Evolutionary conservation across 768 basidiomycete genomes (phyloP), one percentile per base, ranked within the genome.

Genomic region (Glaciozyma antarctica): DNA sequence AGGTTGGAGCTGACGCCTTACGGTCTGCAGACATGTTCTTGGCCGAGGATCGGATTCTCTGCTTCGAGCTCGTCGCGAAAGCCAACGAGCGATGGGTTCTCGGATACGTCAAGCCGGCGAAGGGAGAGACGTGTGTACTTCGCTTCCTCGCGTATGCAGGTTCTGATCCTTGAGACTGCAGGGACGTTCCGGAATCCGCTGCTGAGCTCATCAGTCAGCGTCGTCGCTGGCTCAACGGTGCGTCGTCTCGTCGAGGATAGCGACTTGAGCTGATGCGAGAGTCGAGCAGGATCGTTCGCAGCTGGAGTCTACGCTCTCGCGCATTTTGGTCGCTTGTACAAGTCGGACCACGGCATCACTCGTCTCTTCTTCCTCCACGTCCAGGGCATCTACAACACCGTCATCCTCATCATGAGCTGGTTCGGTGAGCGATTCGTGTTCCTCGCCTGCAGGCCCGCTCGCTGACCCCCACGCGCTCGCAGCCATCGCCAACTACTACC

Each of bases 361-460:
- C 85, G 94, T 74, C 90, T 98, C 88, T 87, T 98, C 80, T 91
- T 97, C 81, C 85, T 99, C 76, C 93, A 97, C 74, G 73, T 99
- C 55, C 94, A 98, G 77, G 92, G 85, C 49, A 64, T 97, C 61
- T 93, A 91, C 77, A 92, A 91, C 77, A 72, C 91, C 58, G 84
- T 88, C 75, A 86, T 83, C 38, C 80, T 97, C 64, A 71, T 92
- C 71, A 93, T 97, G 79, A 85, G 88, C 13, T 97, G 90, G 90
- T 94, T 95, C 78, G 85, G 69, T 72, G 21, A 53, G 71, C 57
- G 17, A 7, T 19, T 22, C 45, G 19, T 2, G 24, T 17, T 5
- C 6, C n/a, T 10, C 30, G 9, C 5, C 5, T 24, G 12, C 44
- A 7, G 5, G 26, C 15, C n/a, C 58, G 13, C 48, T 43, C 30